Base-by-base conservation (phyloP, 176 grass and related monocot genomes). In the Oryza nivara region DNA sequence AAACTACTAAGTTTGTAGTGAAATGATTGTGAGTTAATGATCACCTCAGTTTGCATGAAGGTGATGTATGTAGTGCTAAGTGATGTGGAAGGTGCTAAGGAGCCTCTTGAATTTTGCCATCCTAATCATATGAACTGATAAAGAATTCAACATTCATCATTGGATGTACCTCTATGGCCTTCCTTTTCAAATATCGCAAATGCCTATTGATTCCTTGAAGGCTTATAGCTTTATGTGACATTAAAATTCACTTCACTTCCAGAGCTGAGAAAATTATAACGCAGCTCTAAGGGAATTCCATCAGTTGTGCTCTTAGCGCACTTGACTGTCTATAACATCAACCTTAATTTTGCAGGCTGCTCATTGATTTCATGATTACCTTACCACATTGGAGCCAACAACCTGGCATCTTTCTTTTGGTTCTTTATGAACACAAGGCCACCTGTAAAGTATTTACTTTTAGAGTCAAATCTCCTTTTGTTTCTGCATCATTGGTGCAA, bases 321-420 rank as follows among this genome's bases (percentile, higher is more conserved):
- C 43, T 34, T 75, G 10, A 23, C 44, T 16, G 30, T 32, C 0
- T 58, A 4, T 71, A 67, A 32, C 5, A 1, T 46, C 41, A 54
- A 52, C 12, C 14, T 51, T 63, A 23, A 64, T 44, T 65, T 35
- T 11, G 66, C 73, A 88, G 86, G 73, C 30, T 73, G 86, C 66
- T 43, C 66, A 83, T 47, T 83, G 80, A 88, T 72, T 35, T n/a
- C 60, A 51, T 28, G 4, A 38, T 19, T 14, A 38, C 20, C 9
- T 61, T 6, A 63, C 28, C 65, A 41, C 15, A 44, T 28, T 73
- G 14, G n/a, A 20, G 51, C 9, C 52, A 20, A 23, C 8, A 44
- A 20, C 40, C 70, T 15, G 10, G 40, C 22, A 30, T 45, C 12
- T 81, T 60, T 41, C 48, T 0, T 11, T 36, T 68, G 65, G 36